These are phyloP conservation scores for Lactarius tabidus DNA, from an alignment of 768 basidiomycete genomes.

Conservation along the genomic window DNA sequence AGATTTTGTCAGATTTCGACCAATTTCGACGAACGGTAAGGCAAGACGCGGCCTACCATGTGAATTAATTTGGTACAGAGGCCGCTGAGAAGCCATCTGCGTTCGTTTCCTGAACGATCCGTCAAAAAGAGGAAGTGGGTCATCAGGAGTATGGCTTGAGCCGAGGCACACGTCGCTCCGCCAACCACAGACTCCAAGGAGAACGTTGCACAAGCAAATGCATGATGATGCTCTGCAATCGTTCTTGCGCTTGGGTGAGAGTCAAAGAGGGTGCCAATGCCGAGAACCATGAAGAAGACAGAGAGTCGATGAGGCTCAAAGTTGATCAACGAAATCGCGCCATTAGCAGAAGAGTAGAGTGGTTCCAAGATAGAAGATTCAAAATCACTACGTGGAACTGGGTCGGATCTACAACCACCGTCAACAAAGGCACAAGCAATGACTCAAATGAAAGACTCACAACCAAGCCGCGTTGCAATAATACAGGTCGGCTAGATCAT, in stretches of 20 bases:
- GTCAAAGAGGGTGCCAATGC: constrained; percentile 46
- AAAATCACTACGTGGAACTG: constrained; percentile 43
- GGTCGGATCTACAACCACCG: constrained; percentile 40
- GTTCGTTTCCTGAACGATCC: constrained; percentile 42
- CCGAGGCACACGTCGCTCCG: constrained; percentile 44
- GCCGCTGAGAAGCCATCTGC: constrained; percentile 48
- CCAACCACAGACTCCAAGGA: constrained; percentile 42
- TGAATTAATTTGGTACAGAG: constrained; percentile 41
- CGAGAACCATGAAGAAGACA: constrained; percentile 50
- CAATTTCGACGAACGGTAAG: constrained; percentile 1
- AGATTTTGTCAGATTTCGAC: constrained; percentile 5
- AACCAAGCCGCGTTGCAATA: constrained; percentile 46
- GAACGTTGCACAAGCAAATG: constrained; percentile 46
- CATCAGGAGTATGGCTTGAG: constrained; percentile 47
- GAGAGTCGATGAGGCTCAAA: constrained; percentile 47
- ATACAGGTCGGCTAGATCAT: constrained; percentile 41
- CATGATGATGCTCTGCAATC: constrained; percentile 42
- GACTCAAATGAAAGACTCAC: constrained; percentile 33
- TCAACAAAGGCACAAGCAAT: not conserved
- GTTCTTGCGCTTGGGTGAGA: constrained; percentile 30
- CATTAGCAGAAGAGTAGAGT: constrained; percentile 38
- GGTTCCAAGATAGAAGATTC: constrained; percentile 37
- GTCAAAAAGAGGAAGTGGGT: constrained; percentile 41
- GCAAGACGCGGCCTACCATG: constrained; percentile 35
- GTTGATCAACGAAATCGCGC: constrained; percentile 31